Evolutionary conservation across 768 basidiomycete species (phyloP), one percentile per base, ranked within the genome.

Genomic region (Leccinum uliginosum): DNA sequence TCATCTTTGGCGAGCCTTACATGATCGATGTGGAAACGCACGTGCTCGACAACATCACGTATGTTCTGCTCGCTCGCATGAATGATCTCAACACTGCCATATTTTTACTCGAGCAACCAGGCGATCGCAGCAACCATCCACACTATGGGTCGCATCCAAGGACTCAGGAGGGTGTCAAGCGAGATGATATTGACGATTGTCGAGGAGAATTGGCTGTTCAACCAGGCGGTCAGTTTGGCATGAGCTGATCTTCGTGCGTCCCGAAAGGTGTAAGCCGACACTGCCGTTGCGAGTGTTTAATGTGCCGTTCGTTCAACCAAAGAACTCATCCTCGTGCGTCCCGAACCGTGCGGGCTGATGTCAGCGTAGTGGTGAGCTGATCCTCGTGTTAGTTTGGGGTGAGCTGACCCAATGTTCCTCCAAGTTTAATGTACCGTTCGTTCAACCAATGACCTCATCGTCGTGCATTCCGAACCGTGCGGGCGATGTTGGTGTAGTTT

Each of bases 91-190:
- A 88, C 62, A 96, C 94, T 8, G 94, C 94, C 45, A 96, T 96
- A n/a, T 68, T 97, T 96, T 80, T 97, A 97, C 71, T 96, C 94
- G 17, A 96, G 94, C 94, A 97, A 97, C 66, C 94, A 97, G 74
- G 92, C 93, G 45, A 93, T 97, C 61, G 92, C 93, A 17, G 87
- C 92, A 46, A 91, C 93, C 32, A 89, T 97, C 61, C 87, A 91
- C 60, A 84, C 93, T 95, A 95, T 71, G 90, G 90, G 51, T 62
- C 76, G 14, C 90, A 93, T 68, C 91, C 89, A 40, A 81, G 93
- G 6, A 80, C 83, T n/a, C n/a, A n/a, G n/a, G n/a, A n/a, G n/a
- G 7, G 86, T 87, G 1, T 94, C 91, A 1, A 85, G 88, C n/a
- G 94, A 96, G 65, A 93, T 91, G 6, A 94, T 96, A 54, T 85